Percentiles rank a stretch among this genome's conserved stretches.
These are phyloP conservation scores for Diplodia sapinea DNA, from an alignment of 2,329 filamentous ascomycete genomes.

Conservation along the genomic window DNA sequence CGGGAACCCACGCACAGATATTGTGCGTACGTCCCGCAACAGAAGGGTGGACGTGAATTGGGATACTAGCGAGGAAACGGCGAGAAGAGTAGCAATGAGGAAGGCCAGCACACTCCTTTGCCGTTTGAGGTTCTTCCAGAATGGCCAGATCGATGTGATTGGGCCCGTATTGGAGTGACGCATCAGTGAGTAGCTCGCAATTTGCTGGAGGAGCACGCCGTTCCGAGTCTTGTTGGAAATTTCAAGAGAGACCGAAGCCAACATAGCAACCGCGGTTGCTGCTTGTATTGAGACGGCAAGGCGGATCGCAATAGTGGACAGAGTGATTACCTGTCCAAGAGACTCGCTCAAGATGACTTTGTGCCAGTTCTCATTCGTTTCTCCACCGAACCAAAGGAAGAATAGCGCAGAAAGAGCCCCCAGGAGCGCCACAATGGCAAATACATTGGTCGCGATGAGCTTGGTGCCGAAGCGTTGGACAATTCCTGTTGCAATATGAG, in stretches of 20 bases:
- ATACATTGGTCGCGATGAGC: not conserved
- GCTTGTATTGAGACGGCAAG: not conserved
- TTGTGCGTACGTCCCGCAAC: not conserved
- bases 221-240: not conserved
- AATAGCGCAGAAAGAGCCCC: not conserved
- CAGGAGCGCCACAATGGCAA: not conserved
- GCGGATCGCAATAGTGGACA: not conserved
- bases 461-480: not conserved
- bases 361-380: not conserved
- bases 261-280: not conserved
- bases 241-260: not conserved
- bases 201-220: not conserved
- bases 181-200: not conserved
- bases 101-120: not conserved
- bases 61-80: not conserved
- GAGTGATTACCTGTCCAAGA: not conserved
- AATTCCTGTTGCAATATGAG: too few relatives aligned
- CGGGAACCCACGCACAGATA: not conserved
- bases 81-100: not conserved
- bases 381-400: not conserved
- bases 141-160: not conserved
- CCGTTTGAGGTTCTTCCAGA: not conserved
- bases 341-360: not conserved
- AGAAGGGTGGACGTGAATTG: not conserved
- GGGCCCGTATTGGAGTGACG: conserved; percentile 1